phyloP scores from a whole-genome alignment of 192 early-diverging fungal species.

The Coemansia sp. region DNA sequence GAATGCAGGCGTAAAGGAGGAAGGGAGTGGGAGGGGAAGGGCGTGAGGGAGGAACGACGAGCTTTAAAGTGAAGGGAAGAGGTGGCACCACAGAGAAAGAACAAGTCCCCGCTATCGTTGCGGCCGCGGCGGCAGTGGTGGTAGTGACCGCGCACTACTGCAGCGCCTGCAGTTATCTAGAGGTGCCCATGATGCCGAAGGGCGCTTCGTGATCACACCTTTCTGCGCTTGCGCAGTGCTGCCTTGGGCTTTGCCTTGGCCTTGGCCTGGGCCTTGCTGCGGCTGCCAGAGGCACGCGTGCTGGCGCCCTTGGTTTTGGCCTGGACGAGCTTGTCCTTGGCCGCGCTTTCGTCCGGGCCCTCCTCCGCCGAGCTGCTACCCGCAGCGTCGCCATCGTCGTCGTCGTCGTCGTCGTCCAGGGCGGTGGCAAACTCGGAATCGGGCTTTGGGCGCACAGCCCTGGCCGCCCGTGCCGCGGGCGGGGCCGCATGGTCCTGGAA shows the following conservation, averaged over 20 bases:
- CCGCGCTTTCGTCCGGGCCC: not conserved
- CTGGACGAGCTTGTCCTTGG: constrained; percentile 7
- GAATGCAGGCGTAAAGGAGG: no score
- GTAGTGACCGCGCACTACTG: no score
- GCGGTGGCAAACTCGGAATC: constrained; percentile 23
- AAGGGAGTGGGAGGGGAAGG: no score
- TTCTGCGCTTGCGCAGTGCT: constrained; percentile 31
- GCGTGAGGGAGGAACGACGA: no score
- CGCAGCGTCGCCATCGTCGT: constrained; percentile 14
- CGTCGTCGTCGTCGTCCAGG: constrained; percentile 4
- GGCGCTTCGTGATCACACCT: no score
- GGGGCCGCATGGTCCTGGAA: constrained; percentile 12
- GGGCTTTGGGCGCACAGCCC: constrained; percentile 9
- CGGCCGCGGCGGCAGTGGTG: no score
- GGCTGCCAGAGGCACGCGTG: not conserved
- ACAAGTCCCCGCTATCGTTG: no score
- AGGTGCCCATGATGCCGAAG: no score
- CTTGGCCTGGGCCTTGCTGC: constrained; percentile 4
- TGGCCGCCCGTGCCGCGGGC: constrained; percentile 8
- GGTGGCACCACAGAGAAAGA: no score
- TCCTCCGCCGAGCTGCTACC: no score
- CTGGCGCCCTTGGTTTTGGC: constrained; percentile 3
- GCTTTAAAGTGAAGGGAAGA: no score
- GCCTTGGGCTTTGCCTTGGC: constrained; percentile 3
- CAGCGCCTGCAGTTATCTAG: no score